Evolutionary conservation across 768 basidiomycete species (phyloP), one percentile per base, ranked within the genome.

Genomic region (Phylloporus sp.): DNA sequence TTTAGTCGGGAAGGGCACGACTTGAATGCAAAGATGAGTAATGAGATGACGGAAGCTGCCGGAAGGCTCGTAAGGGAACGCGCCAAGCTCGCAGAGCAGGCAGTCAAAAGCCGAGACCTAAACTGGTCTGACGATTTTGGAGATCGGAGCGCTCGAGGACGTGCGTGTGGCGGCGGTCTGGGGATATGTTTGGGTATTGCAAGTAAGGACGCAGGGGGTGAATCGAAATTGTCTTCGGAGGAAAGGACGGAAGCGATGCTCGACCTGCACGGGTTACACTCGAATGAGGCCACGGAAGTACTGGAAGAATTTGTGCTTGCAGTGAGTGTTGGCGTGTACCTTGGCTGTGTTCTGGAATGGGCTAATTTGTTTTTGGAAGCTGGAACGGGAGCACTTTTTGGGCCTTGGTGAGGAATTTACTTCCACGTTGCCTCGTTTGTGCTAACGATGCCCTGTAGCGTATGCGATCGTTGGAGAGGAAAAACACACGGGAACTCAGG

Each of bases 1-100:
- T 98, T 95, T 72, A 91, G 88, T 56, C 76, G 91, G 36, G 95
- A 98, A 63, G 97, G 94, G 1, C 91, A 95, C 60, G 92, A 95
- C 36, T 73, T 97, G 53, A 98, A 98, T 62, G 83, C 81, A 38
- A 89, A 90, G 70, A 97, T 99, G 91, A 76, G 82, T 38, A 74
- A 71, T 23, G 97, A 97, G 73, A 91, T 93, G 78, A 78, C 80
- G 9, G 79, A 81, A 28, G 93, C 95, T 6, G 97, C 97, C 2
- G 76, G 76, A n/a, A 81, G 80, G 56, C 80, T 99, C 35, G 88
- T 98, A 13, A 75, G 82, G 27, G 95, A 97, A 69, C 81, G 97
- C 1, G 82, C 85, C 15, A 77, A 77, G 59, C 70, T 88, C 22
- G 81, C 86, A 0, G 87, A 92, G 65, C 82, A 87, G 53, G 91